Conservation (phyloP, 2,329 filamentous ascomycete genomes). For the Trichoderma arundinaceum region DNA sequence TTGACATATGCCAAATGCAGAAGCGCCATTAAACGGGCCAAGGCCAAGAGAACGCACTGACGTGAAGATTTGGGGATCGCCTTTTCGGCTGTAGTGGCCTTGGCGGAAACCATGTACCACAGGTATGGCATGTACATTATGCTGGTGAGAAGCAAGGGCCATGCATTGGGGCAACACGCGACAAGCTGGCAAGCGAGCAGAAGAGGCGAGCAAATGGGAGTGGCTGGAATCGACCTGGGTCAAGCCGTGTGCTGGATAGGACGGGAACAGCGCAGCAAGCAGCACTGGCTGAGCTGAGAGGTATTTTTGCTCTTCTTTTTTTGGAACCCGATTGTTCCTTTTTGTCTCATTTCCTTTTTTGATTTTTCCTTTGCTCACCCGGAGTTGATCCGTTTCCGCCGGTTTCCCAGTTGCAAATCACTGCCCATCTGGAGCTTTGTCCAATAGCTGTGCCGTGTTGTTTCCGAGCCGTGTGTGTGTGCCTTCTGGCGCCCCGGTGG, state of each 20-base stretch:
- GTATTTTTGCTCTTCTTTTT: too few species aligned
- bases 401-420: background rate
- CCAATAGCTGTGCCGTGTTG: slow-evolving; percentile 12
- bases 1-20: background rate
- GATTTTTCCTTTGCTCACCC: background rate
- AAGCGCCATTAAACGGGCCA: slow-evolving; percentile 5
- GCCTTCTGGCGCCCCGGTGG: background rate
- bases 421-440: slow-evolving; percentile 1
- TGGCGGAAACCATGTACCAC: background rate
- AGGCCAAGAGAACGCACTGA: background rate
- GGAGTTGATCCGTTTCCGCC: slow-evolving; percentile 27
- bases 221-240: too few species aligned
- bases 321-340: too few species aligned
- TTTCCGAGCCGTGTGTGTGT: slow-evolving; percentile 19
- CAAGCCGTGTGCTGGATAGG: too few species aligned
- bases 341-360: background rate
- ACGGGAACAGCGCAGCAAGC: too few species aligned
- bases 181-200: too few species aligned
- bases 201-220: too few species aligned
- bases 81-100: slow-evolving; percentile 1
- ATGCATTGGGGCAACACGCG: too few species aligned
- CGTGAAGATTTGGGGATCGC: background rate
- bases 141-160: too few species aligned
- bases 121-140: too few species aligned
- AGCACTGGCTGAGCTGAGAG: too few species aligned